Percentiles rank a stretch among this genome's conserved stretches.
phyloP scores from a whole-genome alignment of 352 stramenopile genomes.

The Globisporangium viniferum region DNA sequence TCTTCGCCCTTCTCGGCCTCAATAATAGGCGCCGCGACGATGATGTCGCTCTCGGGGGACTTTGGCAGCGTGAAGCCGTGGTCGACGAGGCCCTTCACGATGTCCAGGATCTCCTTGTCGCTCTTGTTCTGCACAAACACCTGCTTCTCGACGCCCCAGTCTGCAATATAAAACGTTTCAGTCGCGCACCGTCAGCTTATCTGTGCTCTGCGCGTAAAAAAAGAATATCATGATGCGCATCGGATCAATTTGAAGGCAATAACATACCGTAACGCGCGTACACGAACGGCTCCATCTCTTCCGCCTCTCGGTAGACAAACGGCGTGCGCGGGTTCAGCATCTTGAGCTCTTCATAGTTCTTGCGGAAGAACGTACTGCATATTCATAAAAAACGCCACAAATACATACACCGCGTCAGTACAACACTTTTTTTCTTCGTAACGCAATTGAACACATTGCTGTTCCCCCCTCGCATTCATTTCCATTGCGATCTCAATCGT shows the following conservation, averaged over 20 bases:
- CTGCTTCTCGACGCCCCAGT: constrained; percentile 85
- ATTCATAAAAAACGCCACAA: not conserved
- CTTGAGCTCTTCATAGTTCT: constrained; percentile 87
- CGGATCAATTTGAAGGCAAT: not conserved
- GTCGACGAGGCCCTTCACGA: constrained; percentile 77
- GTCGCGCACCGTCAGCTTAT: not conserved
- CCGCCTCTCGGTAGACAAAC: constrained; percentile 84
- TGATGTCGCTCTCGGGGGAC: constrained; percentile 83
- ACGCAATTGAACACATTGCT: not conserved
- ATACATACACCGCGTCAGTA: constrained; percentile 7
- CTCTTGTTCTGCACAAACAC: constrained; percentile 80
- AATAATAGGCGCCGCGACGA: constrained; percentile 72
- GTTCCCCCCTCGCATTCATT: not conserved
- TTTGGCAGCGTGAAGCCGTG: constrained; percentile 71
- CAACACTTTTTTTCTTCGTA: not conserved
- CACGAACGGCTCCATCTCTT: constrained; percentile 86
- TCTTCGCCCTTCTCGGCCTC: constrained; percentile 61
- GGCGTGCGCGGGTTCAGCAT: constrained; percentile 84
- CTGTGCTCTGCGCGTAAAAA: not conserved
- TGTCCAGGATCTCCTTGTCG: constrained; percentile 73
- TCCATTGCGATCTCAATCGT: not conserved
- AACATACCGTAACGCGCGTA: constrained; percentile 70
- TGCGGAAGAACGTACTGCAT: constrained; percentile 77
- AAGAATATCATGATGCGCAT: not conserved
- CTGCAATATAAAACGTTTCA: constrained; percentile 17